Base-by-base conservation (phyloP, 2,329 filamentous ascomycete species). In the Dothiorella sarmentorum region DNA sequence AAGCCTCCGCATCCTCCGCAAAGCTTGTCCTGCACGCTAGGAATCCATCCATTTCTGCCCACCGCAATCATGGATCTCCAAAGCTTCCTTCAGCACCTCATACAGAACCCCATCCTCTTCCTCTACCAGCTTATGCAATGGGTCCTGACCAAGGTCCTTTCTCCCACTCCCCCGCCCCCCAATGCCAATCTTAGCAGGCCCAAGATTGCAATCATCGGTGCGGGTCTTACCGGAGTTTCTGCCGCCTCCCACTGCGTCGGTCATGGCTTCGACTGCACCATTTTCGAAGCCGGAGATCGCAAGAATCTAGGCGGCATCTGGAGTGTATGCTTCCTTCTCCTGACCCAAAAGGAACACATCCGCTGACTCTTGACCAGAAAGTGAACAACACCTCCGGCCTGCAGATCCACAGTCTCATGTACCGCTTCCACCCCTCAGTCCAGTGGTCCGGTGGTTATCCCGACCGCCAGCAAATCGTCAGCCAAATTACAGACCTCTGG, bases 391-490 rank as follows among this genome's bases (percentile, higher is more conserved):
- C 89, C 0, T 92, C 89, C 0, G 85, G 88, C 15, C 80, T 95
- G 0, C 90, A 94, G 67, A 92, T 95, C 20, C 89, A 95, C 70
- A 90, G 86, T 18, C 72, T 92, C 60, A 94, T 94, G 90, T 95
- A 93, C 71, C 84, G 90, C 20, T 96, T 95, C 70, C 89, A 93
- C 64, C 91, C 91, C 0, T 88, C 87, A 0, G 84, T 95, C 1
- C 79, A 82, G 61, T 95, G 89, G 85, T 77, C 82, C 31, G 77
- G 80, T 27, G 89, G 89, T n/a, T 95, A 95, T 67, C 91, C 91
- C 0, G 81, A 86, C 61, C 85, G 89, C 51, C 76, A 87, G 63
- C 85, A 92, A 71, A 94, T 95, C 61, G 78, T 92, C 42, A 79
- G 80, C 22, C 86, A 92, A 68, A 85, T 94, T 10, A 80, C 80